A percentile compares a stretch with the other conserved stretches of the same genome.
phyloP scores from a whole-genome alignment of 106 monocot genomes.

The Acorus gramineus region DNA sequence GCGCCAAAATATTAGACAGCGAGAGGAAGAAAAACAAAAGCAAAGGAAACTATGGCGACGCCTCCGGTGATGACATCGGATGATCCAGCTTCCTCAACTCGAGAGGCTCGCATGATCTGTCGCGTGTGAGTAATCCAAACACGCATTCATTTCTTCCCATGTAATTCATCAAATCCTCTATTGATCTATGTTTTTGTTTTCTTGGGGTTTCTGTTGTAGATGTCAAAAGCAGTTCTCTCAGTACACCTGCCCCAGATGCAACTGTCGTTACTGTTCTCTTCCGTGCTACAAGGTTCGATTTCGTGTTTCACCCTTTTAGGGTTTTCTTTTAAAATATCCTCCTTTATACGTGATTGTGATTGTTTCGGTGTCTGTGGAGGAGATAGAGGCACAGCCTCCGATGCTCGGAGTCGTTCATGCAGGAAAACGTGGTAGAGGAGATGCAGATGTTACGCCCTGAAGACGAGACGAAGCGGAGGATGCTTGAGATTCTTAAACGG shows the following conservation, averaged over 20 bases:
- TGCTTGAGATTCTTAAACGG: slow-evolving; percentile 79
- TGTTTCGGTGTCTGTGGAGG: neutral
- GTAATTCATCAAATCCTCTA: neutral
- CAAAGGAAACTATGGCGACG: too few relatives aligned
- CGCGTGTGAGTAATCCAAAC: slow-evolving; percentile 45
- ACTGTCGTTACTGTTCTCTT: slow-evolving; percentile 80
- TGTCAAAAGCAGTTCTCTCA: slow-evolving; percentile 92
- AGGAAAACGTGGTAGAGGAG: slow-evolving; percentile 86
- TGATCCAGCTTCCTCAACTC: too few relatives aligned
- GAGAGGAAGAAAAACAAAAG: too few relatives aligned
- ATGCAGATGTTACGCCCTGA: slow-evolving; percentile 57
- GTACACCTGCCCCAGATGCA: slow-evolving; percentile 96
- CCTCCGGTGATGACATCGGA: too few relatives aligned
- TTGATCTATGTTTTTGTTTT: neutral
- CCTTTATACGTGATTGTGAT: neutral
- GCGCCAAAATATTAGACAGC: too few relatives aligned
- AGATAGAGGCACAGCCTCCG: slow-evolving; percentile 56
- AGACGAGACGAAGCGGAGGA: slow-evolving; percentile 67
- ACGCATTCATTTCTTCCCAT: neutral
- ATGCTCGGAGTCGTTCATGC: slow-evolving; percentile 97
- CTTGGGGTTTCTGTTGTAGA: slow-evolving; percentile 19
- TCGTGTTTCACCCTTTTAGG: too few relatives aligned
- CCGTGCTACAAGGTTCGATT: slow-evolving; percentile 76
- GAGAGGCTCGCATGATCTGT: slow-evolving; percentile 43
- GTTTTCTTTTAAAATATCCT: neutral